Conservation (phyloP, 2,329 filamentous ascomycete species). For the Colletotrichum sp. region DNA sequence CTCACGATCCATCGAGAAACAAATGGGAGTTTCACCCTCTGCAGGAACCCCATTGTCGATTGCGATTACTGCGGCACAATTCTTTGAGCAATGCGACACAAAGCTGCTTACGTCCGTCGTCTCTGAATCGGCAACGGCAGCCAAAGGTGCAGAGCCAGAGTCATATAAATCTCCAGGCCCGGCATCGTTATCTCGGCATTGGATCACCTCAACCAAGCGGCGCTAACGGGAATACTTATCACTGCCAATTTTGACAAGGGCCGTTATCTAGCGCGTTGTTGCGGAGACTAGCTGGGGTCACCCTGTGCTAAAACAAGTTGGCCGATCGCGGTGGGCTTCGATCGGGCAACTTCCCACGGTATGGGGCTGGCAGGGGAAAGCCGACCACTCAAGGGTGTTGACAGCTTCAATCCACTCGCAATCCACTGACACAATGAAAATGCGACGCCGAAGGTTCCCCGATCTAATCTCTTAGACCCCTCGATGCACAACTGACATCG, state of each 20-base stretch:
- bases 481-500: not conserved
- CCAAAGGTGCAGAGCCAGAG: not conserved
- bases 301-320: not conserved
- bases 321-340: not conserved
- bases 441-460: not conserved
- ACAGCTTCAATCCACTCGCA: not conserved
- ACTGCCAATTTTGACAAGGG: not conserved
- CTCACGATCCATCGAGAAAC: constrained; percentile 37
- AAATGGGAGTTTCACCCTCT: constrained; percentile 31
- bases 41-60: constrained; percentile 28
- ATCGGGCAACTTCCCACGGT: not conserved
- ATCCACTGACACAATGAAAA: not conserved
- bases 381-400: not conserved
- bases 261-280: not conserved
- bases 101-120: not conserved
- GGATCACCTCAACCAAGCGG: not conserved
- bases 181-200: constrained; percentile 1
- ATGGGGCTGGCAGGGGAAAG: not conserved
- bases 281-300: not conserved
- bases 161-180: not conserved
- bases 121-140: not conserved
- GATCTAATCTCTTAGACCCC: not conserved
- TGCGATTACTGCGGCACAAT: not conserved
- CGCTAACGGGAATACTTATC: constrained; percentile 1
- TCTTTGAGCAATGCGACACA: not conserved